A percentile compares a stretch with the other conserved stretches of the same genome.
phyloP scores from a whole-genome alignment of 2,329 filamentous ascomycete species.

The Rutstroemia sp. region DNA sequence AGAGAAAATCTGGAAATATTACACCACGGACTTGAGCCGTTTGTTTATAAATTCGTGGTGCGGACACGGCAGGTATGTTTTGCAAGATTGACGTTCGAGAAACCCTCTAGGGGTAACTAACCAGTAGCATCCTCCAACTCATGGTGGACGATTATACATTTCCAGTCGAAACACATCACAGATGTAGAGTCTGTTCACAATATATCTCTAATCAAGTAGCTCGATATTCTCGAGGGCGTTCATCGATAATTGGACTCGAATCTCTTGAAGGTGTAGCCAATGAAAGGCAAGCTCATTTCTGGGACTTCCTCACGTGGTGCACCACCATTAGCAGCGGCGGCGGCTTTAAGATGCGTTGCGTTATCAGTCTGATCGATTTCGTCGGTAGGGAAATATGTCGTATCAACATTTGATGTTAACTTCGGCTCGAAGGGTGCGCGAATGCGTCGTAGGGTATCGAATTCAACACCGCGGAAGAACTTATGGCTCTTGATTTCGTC shows the following conservation, averaged over 20 bases:
- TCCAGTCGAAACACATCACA: background rate
- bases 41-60: slow-evolving; percentile 2
- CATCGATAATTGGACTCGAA: slow-evolving; percentile 69
- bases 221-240: slow-evolving; percentile 14
- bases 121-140: background rate
- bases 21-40: slow-evolving; percentile 1
- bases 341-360: slow-evolving; percentile 74
- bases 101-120: background rate
- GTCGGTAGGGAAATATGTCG: slow-evolving; percentile 97
- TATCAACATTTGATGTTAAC: slow-evolving; percentile 87
- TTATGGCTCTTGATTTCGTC: slow-evolving; percentile 89
- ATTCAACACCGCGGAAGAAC: slow-evolving; percentile 96
- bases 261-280: slow-evolving; percentile 96
- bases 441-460: slow-evolving; percentile 86
- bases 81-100: slow-evolving; percentile 1
- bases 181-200: background rate
- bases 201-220: background rate
- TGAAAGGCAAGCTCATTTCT: slow-evolving; percentile 93
- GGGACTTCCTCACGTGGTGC: slow-evolving; percentile 65
- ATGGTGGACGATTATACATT: background rate
- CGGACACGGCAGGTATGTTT: slow-evolving; percentile 3
- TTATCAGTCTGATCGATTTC: slow-evolving; percentile 97
- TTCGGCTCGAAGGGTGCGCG: slow-evolving; percentile 94
- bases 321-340: slow-evolving; percentile 51
- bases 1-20: background rate